Evolutionary conservation across 1,284 basidiomycete species (phyloP), one percentile per base, ranked within the genome.

Genomic region (Tausonia pullulans): DNA sequence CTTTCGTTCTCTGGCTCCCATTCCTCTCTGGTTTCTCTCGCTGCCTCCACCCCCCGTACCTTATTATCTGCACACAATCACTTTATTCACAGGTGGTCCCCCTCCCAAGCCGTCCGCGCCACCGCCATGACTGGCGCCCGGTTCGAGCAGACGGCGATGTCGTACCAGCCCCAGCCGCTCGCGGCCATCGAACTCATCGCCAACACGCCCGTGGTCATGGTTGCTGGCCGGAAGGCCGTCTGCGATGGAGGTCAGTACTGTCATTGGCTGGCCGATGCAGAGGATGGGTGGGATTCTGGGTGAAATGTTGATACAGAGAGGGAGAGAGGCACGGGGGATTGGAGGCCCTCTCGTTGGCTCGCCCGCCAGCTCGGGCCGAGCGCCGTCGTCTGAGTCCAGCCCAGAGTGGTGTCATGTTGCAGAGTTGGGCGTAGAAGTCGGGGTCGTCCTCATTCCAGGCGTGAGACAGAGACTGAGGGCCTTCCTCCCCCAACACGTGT

Each of bases 121-220:
- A 3, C 51, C 5, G 78, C 78, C 8, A 77, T 78, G 74, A 69
- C 70, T 53, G 82, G 84, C 60, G 87, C 91, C 14, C 84, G 92
- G 43, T 97, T 97, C 74, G 95, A 98, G 79, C 95, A 98, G 80
- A 89, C 88, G 27, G 78, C 79, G 54, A 83, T 93, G 81, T 83
- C 85, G 57, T 79, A 91, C 65, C 95, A 98, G 76, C 95, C 95
- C 0, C 84, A 84, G 67, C 87, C 93, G n/a, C 79, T 87, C 69
- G 90, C 88, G 67, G 95, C 94, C 2, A 93, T 97, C 86, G 87
- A 88, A 69, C 81, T 97, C 74, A 84, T 98, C 70, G 81, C 81
- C 60, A 81, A 90, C 69, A 90, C 96, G 76, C 92, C 94, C 7
- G 83, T 96, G 63, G 81, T 87, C 60, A 75, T 92, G 63, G 86